Percentiles rank a stretch among this genome's conserved stretches.
Conservation (phyloP, 768 basidiomycete genomes). For the Psilocybe azurescens region DNA sequence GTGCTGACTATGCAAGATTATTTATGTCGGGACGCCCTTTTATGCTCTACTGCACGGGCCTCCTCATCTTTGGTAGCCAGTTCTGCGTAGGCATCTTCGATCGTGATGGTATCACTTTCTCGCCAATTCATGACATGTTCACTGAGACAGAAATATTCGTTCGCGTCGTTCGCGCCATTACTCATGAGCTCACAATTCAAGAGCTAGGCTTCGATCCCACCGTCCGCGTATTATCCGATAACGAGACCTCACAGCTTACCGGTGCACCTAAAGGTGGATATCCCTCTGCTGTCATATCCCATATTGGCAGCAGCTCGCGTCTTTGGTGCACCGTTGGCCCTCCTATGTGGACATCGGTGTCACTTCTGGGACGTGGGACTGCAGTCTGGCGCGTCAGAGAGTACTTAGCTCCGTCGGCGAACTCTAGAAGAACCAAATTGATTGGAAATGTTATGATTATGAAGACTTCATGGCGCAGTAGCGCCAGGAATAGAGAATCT, state of each 20-base stretch:
- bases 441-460: neutral
- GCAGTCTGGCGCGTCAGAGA: neutral
- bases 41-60: neutral
- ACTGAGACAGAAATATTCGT: neutral
- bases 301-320: neutral
- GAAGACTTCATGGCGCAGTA: constrained; percentile 2
- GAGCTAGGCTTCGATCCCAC: constrained; percentile 1
- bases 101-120: neutral
- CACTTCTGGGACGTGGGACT: constrained; percentile 3
- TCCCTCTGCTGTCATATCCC: neutral
- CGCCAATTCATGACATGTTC: constrained; percentile 2
- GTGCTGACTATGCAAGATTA: neutral
- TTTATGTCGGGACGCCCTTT: constrained; percentile 5
- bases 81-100: constrained; percentile 7
- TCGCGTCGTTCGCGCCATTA: neutral
- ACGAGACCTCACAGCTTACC: neutral
- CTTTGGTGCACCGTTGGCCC: neutral
- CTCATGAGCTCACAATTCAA: neutral
- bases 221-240: neutral
- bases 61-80: constrained; percentile 4
- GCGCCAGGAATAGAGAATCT: neutral
- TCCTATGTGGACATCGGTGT: constrained; percentile 4
- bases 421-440: neutral
- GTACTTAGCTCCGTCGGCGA: neutral
- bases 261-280: neutral